phyloP scores from a whole-genome alignment of 1,284 basidiomycete species.

The Tausonia pullulans region DNA sequence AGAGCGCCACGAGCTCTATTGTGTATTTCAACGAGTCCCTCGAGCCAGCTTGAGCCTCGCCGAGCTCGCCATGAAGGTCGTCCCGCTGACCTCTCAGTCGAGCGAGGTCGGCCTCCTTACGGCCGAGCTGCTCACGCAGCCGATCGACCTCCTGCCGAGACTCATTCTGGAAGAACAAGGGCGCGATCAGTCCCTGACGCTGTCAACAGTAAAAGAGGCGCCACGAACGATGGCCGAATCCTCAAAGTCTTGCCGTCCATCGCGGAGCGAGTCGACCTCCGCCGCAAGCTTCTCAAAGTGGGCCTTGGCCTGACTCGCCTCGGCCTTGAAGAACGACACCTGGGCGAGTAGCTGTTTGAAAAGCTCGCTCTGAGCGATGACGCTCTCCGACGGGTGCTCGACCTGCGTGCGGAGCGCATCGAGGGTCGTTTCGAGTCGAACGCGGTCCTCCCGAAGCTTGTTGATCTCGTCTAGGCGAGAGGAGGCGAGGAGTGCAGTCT shows the following conservation, averaged over 20 bases:
- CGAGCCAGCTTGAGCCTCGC: constrained; percentile 60
- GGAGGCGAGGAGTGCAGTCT: constrained; percentile 17
- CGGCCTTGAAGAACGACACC: constrained; percentile 4
- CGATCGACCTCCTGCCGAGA: constrained; percentile 27
- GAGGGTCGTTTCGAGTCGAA: neutral
- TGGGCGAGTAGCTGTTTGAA: constrained; percentile 12
- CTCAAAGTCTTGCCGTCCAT: constrained; percentile 14
- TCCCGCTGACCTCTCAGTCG: constrained; percentile 74
- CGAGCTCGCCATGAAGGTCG: constrained; percentile 57
- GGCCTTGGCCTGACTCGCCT: constrained; percentile 6
- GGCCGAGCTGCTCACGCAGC: constrained; percentile 31
- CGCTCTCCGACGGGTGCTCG: constrained; percentile 10
- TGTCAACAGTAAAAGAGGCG: constrained; percentile 31
- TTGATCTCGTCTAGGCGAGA: constrained; percentile 8
- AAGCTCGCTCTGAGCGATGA: neutral
- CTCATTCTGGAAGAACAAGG: constrained; percentile 19
- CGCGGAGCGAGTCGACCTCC: constrained; percentile 10
- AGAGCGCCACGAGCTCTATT: constrained; percentile 59
- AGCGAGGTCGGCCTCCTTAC: constrained; percentile 60
- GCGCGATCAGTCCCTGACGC: constrained; percentile 21
- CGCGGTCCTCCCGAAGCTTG: constrained; percentile 4
- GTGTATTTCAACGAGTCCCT: constrained; percentile 50
- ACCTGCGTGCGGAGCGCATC: constrained; percentile 10
- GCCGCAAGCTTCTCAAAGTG: constrained; percentile 4
- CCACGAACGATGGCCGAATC: constrained; percentile 20